Base-by-base conservation (phyloP, 2,329 filamentous ascomycete species). In the Fusarium mundagurra region DNA sequence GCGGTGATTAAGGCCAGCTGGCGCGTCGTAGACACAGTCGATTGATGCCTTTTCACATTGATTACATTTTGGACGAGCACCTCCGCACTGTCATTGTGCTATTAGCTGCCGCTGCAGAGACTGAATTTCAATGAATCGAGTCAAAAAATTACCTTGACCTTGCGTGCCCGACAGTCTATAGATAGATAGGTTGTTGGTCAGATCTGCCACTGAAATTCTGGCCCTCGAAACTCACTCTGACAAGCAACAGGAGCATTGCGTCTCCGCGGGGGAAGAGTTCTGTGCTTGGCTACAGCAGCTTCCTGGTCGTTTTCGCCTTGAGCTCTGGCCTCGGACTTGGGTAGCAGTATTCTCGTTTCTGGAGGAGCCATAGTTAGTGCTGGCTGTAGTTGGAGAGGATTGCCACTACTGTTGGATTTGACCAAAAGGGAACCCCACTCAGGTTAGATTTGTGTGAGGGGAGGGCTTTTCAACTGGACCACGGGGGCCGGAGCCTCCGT, bases 81-180 rank as follows among this genome's bases (percentile, higher is more conserved):
- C 7, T 45, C 18, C 18, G 8, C 44, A 47, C 24, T 47, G 9
- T 20, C 0, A 1, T 3, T 20, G 5, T 2, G 20, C 1, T 20
- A 13, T 45, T 27, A 27, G n/a, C 43, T 20, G 17, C 0, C n/a
- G 22, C 16, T 44, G 22, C 22, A 43, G 8, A 16, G 39, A 1
- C 39, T n/a, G 14, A 2, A 9, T 9, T 43, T 8, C 4, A 22
- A 22, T 22, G 16, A 18, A 3, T 44, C 6, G 11, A 18, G 8
- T 6, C 14, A 24, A 17, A 5, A 18, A 18, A 11, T n/a, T 45
- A 45, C 24, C 17, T 27, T 47, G 44, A 6, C 18, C 12, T 29
- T 27, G 2, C 18, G 44, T 47, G 3, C 2, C 3, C 11, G 24
- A 14, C 44, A 45, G 24, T 5, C 24, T 45, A n/a, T n/a, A n/a